A percentile compares a stretch with the other conserved stretches of the same genome.
These are phyloP conservation scores for Yamadazyma tumulicola DNA, from an alignment of 805 yeast genomes.

Conservation along the genomic window DNA sequence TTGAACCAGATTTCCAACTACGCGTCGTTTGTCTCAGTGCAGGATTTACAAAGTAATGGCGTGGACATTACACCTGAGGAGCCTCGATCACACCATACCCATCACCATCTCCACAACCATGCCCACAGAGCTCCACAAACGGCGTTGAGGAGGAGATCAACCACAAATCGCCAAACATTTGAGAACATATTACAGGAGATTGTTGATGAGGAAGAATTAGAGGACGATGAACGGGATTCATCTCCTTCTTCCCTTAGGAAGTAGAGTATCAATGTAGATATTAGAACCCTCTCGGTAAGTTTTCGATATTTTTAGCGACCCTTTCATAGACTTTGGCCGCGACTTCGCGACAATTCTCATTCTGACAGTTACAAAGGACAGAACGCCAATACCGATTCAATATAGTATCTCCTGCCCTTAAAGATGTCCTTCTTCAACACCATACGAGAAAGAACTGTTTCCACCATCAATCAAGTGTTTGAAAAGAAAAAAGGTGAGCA, in stretches of 20 bases:
- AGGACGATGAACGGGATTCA: constrained; percentile 6
- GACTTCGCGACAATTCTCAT: too few species aligned
- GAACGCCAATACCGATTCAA: too few species aligned
- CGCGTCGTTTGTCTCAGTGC: constrained; percentile 33
- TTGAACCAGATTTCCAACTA: constrained; percentile 40
- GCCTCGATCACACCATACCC: neutral
- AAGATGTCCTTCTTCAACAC: constrained; percentile 51
- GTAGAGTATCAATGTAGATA: too few species aligned
- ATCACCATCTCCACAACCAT: constrained; percentile 8
- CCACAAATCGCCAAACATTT: too few species aligned
- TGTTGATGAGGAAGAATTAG: constrained; percentile 15
- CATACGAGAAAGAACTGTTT: constrained; percentile 45
- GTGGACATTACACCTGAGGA: constrained; percentile 2
- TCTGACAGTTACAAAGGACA: too few species aligned
- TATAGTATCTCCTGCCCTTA: too few species aligned
- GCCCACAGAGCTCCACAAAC: constrained; percentile 1
- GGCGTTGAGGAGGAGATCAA: too few species aligned
- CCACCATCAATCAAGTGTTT: constrained; percentile 39
- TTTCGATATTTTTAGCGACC: too few species aligned
- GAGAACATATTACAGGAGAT: constrained; percentile 16
- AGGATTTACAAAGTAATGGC: constrained; percentile 29
- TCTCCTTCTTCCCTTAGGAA: too few species aligned
- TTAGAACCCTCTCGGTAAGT: too few species aligned
- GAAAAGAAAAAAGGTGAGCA: constrained; percentile 42
- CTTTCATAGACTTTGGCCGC: too few species aligned